Base-by-base conservation (phyloP, 2,329 filamentous ascomycete species). In the Diaporthe ampelina region DNA sequence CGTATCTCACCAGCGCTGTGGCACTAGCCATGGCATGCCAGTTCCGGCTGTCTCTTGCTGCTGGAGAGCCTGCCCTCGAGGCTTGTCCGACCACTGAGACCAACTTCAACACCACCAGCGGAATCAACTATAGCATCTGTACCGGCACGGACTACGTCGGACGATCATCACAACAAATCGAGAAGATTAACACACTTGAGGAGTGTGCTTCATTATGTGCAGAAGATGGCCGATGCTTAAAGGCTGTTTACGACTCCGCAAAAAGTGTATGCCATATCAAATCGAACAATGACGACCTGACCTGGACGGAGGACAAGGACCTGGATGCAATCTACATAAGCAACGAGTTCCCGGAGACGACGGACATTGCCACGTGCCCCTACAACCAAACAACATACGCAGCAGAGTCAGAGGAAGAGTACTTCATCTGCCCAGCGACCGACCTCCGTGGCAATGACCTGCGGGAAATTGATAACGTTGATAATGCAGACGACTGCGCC, bases 141-240 rank as follows among this genome's bases (percentile, higher is more conserved):
- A 1, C 43, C 10, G 43, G 43, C 26, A 35, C 61, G n/a, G 43
- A 65, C 61, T 35, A 35, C 19, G 43, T 50, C 11, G 61, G 61
- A 2, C 32, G 4, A 37, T 65, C 61, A n/a, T 19, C 43, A 17
- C 43, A 32, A 17, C 26, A 50, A 2, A 50, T 65, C 1, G 24
- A 35, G 17, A 32, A 50, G 5, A 4, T 32, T 9, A n/a, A 65
- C 26, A 65, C 61, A 5, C 26, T 65, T 10, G 61, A 65, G 17
- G 13, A 35, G 6, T 74, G 73, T 32, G 73, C 73, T 43, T 61
- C 61, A 26, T 19, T 63, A 40, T 74, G 73, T 57, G 35, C 54
- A 40, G 40, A 65, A 6, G 26, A 45, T 13, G 24, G 56, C 13
- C 5, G 17, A 6, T 72, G 73, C 50, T 24, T 58, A 37, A 72